Evolutionary conservation across 1,284 basidiomycete genomes (phyloP), one percentile per base, ranked within the genome.

Genomic region (Thecaphora thlaspeos): DNA sequence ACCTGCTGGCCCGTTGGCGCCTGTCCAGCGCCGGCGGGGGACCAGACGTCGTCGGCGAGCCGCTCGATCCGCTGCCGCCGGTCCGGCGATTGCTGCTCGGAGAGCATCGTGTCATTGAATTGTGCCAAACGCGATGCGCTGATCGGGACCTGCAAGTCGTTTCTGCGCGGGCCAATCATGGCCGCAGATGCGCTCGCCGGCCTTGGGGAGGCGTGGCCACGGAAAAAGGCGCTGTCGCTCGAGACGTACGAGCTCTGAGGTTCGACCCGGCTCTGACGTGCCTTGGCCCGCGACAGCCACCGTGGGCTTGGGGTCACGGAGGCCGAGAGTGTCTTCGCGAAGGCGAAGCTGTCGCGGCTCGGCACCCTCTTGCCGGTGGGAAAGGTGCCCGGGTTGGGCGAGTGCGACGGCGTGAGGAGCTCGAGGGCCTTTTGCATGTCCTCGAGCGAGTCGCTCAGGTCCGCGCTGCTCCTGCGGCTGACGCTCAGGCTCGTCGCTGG

Each of bases 371-470:
- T 50, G 21, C 43, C 53, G 8, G 17, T 28, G 14, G 53, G 48
- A 30, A 55, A 51, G 11, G 46, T 52, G 37, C 44, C 61, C 28
- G 58, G 51, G 32, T 50, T 54, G 26, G 57, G 56, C 38, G 63
- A 67, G 43, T 52, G 58, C 18, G 48, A 61, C 10, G 69, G 69
- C 15, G 58, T 68, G 32, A 71, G 63, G 8, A 71, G 55, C 36
- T 68, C 60, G 30, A 71, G 43, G 7, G 69, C 69, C 36, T 54
- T 64, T 45, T 71, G 51, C 62, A 71, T 67, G 18, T 71, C 60
- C 32, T 64, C 52, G 19, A 71, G 53, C 4, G 61, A 53, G 34
- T 69, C 69, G 45, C 55, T 62, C 45, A 60, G 40, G 37, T 68
- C 68, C 23, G 49, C 48, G 9, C 48, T 55, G 51, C 64, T 70